Base-by-base conservation (phyloP, 495 filamentous ascomycete genomes). In the Immersiella caudata region DNA sequence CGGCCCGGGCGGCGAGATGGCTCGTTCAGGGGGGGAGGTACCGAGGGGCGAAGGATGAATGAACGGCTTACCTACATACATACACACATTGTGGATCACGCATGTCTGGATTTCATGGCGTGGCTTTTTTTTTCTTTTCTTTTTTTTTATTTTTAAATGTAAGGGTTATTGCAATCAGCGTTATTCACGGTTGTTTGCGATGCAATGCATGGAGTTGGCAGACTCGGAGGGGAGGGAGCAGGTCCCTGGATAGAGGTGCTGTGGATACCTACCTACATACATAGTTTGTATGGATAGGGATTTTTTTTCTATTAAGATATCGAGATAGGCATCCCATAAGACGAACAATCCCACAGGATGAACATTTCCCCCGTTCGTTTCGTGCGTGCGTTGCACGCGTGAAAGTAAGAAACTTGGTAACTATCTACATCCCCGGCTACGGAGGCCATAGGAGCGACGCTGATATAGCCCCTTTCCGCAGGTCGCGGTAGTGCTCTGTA, bases 171-270 rank as follows among this genome's bases (percentile, higher is more conserved):
- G 29, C 29, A 33, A 21, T 18, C 18, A 26, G 64, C 60, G 62
- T 66, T 20, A 46, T 29, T 57, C 62, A 61, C 14, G 18, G 9
- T 51, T 66, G n/a, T 68, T 35, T 33, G 33, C 33, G 49, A 35
- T 46, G 46, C 25, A 46, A 52, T 55, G 65, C 65, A 67, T 62
- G 65, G 65, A 56, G 59, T 67, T 67, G 65, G 64, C 18, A 67
- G 59, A 25, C 51, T 27, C 62, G 50, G 52, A 27, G 27, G 18
- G 58, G 58, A n/a, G 29, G 36, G 58, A 60, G n/a, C n/a, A n/a
- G n/a, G 3, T 33, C 8, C 8, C 29, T 33, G 29, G 29, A 33
- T 33, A 33, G 29, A 33, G 29, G n/a, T n/a, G n/a, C n/a, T n/a
- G n/a, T n/a, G n/a, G n/a, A n/a, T n/a, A n/a, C n/a, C n/a, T n/a